Conservation (phyloP, 345 rosid genomes). For the Iberis pinnata region DNA sequence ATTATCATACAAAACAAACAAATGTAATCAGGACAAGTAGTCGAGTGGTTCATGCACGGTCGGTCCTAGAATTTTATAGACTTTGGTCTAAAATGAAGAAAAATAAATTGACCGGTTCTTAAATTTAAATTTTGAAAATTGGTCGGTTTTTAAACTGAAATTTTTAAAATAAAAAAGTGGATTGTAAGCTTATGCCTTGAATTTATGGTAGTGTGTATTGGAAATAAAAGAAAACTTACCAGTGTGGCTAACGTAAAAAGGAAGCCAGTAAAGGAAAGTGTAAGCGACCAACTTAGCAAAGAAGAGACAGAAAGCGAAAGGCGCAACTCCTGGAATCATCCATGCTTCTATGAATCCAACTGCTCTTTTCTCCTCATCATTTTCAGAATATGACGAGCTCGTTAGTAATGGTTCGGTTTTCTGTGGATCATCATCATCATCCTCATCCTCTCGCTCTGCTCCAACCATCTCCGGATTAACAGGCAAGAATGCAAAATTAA, state of each 20-base stretch:
- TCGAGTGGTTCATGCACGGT: no score
- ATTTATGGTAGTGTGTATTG: not conserved
- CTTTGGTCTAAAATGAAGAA: no score
- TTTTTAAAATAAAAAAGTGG: no score
- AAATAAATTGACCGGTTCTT: no score
- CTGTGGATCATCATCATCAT: conserved; percentile 34
- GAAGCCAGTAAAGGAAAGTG: conserved; percentile 90
- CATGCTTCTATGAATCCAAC: conserved; percentile 82
- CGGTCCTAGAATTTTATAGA: no score
- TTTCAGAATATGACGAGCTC: conserved; percentile 30
- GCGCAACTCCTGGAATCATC: conserved; percentile 81
- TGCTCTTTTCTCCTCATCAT: conserved; percentile 40
- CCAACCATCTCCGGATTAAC: conserved; percentile 72
- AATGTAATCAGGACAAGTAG: conserved; percentile 6
- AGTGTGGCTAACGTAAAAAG: conserved; percentile 87
- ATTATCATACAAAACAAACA: conserved; percentile 1
- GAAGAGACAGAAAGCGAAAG: conserved; percentile 78
- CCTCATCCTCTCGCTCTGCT: conserved; percentile 45
- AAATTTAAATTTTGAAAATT: no score
- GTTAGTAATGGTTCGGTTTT: conserved; percentile 46
- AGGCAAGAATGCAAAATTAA: conserved; percentile 64
- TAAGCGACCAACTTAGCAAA: conserved; percentile 83
- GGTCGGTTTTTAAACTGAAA: no score
- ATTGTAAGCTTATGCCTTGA: no score
- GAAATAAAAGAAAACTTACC: conserved; percentile 29